phyloP scores from a whole-genome alignment of 2,329 filamentous ascomycete genomes.

The Ascocoryne sarcoides region DNA sequence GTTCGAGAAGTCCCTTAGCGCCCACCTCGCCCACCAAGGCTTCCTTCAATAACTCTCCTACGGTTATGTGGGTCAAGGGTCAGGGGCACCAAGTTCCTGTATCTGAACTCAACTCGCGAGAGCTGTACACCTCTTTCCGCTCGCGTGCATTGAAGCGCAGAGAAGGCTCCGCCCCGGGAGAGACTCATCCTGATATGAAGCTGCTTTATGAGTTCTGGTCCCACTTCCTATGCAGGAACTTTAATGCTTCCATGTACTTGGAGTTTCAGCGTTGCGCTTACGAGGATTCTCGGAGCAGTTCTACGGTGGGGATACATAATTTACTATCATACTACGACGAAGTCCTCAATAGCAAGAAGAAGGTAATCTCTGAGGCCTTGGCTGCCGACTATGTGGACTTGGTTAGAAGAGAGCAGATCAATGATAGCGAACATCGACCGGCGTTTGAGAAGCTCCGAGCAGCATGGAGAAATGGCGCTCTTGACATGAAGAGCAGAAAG shows the following conservation, averaged over 20 bases:
- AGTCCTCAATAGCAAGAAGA: constrained; percentile 40
- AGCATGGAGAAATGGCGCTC: constrained; percentile 44
- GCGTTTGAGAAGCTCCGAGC: constrained; percentile 43
- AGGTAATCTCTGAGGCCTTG: constrained; percentile 42
- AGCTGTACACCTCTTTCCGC: constrained; percentile 32
- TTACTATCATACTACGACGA: constrained; percentile 58
- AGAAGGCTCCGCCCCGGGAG: constrained; percentile 26
- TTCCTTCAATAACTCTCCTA: constrained; percentile 20
- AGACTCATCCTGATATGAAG: constrained; percentile 49
- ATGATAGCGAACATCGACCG: constrained; percentile 33
- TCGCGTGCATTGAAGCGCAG: constrained; percentile 33
- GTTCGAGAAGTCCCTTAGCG: constrained; percentile 21
- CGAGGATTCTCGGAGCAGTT: constrained; percentile 49
- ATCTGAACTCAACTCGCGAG: constrained; percentile 28
- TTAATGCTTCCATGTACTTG: constrained; percentile 67
- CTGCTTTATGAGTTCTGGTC: constrained; percentile 69
- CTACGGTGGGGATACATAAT: constrained; percentile 48
- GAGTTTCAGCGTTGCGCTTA: constrained; percentile 62
- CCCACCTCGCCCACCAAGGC: constrained; percentile 19
- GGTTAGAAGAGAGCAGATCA: constrained; percentile 34
- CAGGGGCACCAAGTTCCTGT: constrained; percentile 27
- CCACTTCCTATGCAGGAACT: constrained; percentile 62
- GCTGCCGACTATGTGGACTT: constrained; percentile 46
- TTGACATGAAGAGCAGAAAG: constrained; percentile 48
- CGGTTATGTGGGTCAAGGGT: constrained; percentile 32